These are phyloP conservation scores for Carex parvula DNA, from an alignment of 176 grass and related monocot species.

Conservation along the genomic window DNA sequence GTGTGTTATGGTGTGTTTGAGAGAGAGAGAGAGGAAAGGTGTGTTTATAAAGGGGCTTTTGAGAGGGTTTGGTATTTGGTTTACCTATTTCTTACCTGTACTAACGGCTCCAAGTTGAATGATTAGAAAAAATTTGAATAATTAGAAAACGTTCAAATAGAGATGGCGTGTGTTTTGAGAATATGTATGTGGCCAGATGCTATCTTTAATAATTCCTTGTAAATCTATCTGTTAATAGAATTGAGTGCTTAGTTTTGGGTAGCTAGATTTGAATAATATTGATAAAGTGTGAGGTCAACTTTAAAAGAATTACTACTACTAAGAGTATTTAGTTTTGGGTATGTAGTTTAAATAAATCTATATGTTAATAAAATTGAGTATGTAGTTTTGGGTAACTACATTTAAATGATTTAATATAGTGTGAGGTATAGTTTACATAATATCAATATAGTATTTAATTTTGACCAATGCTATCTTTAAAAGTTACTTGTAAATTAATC, in stretches of 20 bases:
- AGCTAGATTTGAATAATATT: too few species aligned
- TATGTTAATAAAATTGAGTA: too few species aligned
- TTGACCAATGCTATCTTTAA: not conserved
- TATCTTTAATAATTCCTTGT: not conserved
- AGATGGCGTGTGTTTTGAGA: not conserved
- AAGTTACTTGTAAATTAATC: not conserved
- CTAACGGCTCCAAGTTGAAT: conserved; percentile 20
- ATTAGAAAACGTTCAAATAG: not conserved
- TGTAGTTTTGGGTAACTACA: too few species aligned
- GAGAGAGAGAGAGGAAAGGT: not conserved
- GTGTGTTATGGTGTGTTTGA: not conserved
- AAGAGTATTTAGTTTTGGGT: not conserved
- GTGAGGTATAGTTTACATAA: too few species aligned
- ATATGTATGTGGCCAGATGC: not conserved
- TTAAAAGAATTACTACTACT: not conserved
- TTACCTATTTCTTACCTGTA: conserved; percentile 30
- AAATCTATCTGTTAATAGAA: not conserved
- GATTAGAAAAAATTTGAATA: conserved; percentile 10
- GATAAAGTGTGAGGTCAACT: not conserved
- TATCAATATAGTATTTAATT: too few species aligned
- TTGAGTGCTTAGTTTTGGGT: too few species aligned
- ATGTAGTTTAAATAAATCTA: too few species aligned
- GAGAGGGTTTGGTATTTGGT: not conserved
- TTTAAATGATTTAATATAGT: too few species aligned
- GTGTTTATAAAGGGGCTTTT: not conserved